Conservation (phyloP, 1,139 yeast species). For the Kodamaea plutei region DNA sequence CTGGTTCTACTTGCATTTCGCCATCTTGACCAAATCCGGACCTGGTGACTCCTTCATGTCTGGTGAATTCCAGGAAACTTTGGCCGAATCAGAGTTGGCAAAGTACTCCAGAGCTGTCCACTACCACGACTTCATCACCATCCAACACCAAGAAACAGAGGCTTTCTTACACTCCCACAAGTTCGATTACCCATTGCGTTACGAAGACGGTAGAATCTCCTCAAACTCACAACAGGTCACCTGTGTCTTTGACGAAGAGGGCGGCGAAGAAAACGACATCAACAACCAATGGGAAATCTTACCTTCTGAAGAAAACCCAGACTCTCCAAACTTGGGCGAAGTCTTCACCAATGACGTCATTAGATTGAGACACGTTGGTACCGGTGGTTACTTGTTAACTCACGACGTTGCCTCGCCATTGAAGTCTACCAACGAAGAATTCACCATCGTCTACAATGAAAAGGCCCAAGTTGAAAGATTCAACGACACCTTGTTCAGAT, state of each 20-base stretch:
- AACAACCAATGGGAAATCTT: constrained; percentile 87
- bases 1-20: constrained; percentile 94
- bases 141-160: constrained; percentile 72
- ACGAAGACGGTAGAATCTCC: constrained; percentile 94
- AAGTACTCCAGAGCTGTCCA: constrained; percentile 66
- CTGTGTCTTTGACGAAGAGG: constrained; percentile 42
- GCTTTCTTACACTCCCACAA: constrained; percentile 79
- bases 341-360: constrained; percentile 58
- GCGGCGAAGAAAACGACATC: constrained; percentile 37
- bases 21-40: constrained; percentile 77
- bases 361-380: constrained; percentile 77
- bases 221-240: constrained; percentile 96
- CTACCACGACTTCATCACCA: constrained; percentile 70
- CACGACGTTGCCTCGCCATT: constrained; percentile 88
- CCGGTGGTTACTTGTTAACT: constrained; percentile 74
- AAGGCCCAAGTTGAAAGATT: constrained; percentile 46
- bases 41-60: constrained; percentile 96
- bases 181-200: constrained; percentile 75
- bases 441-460: constrained; percentile 53
- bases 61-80: constrained; percentile 86
- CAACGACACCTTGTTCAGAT: constrained; percentile 75
- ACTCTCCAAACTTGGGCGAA: constrained; percentile 12
- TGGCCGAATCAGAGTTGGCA: constrained; percentile 78
- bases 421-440: constrained; percentile 20
- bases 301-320: constrained; percentile 41